phyloP scores from a whole-genome alignment of 768 basidiomycete species.

The Trametes cinnabarina region DNA sequence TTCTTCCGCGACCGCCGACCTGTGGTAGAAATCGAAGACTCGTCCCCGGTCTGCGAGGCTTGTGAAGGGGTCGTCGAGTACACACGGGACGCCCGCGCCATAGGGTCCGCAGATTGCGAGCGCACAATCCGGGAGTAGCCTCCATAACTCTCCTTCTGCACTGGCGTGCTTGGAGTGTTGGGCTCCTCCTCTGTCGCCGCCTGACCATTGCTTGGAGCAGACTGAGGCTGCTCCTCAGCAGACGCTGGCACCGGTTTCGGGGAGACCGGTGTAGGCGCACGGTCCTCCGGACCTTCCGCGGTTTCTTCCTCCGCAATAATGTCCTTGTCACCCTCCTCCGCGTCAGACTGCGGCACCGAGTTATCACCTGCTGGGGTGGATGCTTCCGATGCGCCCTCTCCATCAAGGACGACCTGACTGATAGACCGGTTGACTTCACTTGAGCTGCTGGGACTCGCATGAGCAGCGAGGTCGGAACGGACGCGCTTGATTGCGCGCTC shows the following conservation, averaged over 20 bases:
- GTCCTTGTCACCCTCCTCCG: constrained; percentile 13
- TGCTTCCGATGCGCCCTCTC: constrained; percentile 23
- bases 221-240: constrained; percentile 2
- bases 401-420: constrained; percentile 31
- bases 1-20: constrained; percentile 48
- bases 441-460: constrained; percentile 41
- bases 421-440: constrained; percentile 30
- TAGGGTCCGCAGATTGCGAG: constrained; percentile 81
- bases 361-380: constrained; percentile 7
- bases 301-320: constrained; percentile 13
- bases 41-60: constrained; percentile 44
- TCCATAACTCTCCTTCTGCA: constrained; percentile 28
- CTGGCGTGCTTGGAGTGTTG: constrained; percentile 24
- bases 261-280: constrained; percentile 22
- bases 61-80: constrained; percentile 58
- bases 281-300: constrained; percentile 20
- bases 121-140: constrained; percentile 56
- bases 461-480: constrained; percentile 78
- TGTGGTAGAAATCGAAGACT: constrained; percentile 67
- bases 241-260: constrained; percentile 11
- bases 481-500: constrained; percentile 88
- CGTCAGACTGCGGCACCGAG: constrained; percentile 6
- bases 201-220: neutral
- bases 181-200: constrained; percentile 22
- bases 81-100: constrained; percentile 57